A percentile compares a stretch with the other conserved stretches of the same genome.
phyloP scores from a whole-genome alignment of 2,329 filamentous ascomycete species.

The Purpureocillium takamizusanense region DNA sequence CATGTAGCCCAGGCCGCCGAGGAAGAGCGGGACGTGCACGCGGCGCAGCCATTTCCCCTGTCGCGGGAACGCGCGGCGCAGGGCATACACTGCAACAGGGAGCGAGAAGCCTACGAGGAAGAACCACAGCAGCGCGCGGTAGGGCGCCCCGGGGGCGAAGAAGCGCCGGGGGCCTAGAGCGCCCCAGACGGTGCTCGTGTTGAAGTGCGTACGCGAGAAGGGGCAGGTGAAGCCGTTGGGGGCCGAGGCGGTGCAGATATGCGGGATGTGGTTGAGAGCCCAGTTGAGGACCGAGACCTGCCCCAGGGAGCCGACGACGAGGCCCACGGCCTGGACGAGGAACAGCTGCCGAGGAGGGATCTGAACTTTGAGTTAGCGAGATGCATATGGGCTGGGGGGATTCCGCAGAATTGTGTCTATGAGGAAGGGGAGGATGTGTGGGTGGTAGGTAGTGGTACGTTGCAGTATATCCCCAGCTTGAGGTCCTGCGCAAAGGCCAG shows the following conservation, averaged over 20 bases:
- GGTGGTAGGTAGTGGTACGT: slow-evolving; percentile 9
- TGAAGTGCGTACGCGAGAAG: slow-evolving; percentile 33
- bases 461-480: slow-evolving; percentile 33
- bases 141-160: slow-evolving; percentile 41
- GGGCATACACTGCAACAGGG: slow-evolving; percentile 36
- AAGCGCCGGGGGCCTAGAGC: slow-evolving; percentile 46
- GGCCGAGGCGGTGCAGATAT: slow-evolving; percentile 36
- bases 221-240: slow-evolving; percentile 35
- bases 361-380: slow-evolving; percentile 9
- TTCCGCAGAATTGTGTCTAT: too few relatives aligned
- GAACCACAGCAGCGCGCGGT: slow-evolving; percentile 41
- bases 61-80: slow-evolving; percentile 13
- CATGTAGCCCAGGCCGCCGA: slow-evolving; percentile 18
- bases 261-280: slow-evolving; percentile 33
- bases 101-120: slow-evolving; percentile 41
- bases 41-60: slow-evolving; percentile 14
- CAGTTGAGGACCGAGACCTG: slow-evolving; percentile 30
- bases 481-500: slow-evolving; percentile 33
- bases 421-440: neutral
- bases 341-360: slow-evolving; percentile 36
- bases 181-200: slow-evolving; percentile 46
- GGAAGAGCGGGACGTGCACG: slow-evolving; percentile 19
- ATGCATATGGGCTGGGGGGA: too few relatives aligned
- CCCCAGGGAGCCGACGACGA: slow-evolving; percentile 32
- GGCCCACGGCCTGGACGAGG: slow-evolving; percentile 30